Conservation (phyloP, 2,329 filamentous ascomycete genomes). For the Neodidymelliopsis sp. region DNA sequence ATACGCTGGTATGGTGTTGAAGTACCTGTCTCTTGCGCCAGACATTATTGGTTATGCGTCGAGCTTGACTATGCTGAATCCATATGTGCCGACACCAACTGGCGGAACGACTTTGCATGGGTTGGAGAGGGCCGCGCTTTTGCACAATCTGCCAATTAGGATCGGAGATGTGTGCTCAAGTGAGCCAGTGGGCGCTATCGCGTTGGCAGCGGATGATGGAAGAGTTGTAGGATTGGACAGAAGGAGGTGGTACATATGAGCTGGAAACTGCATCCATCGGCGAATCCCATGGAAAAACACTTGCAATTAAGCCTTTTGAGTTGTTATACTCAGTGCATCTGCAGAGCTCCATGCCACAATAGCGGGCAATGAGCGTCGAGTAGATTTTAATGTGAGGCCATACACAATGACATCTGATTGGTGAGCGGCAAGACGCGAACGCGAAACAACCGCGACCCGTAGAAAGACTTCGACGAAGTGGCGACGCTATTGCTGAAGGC, state of each 20-base stretch:
- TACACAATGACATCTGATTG: too few species aligned
- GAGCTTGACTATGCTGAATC: conserved; percentile 34
- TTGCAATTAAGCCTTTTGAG: too few species aligned
- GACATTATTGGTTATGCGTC: conserved; percentile 40
- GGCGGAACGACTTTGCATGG: conserved; percentile 38
- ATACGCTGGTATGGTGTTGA: conserved; percentile 36
- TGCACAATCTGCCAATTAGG: conserved; percentile 33
- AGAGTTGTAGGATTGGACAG: conserved; percentile 28
- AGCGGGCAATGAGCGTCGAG: too few species aligned
- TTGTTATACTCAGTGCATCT: too few species aligned
- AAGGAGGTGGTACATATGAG: conserved; percentile 33
- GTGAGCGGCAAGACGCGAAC: conserved; percentile 4
- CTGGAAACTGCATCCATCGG: not conserved
- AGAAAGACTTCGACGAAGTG: not conserved
- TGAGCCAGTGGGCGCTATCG: conserved; percentile 38
- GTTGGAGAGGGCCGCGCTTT: conserved; percentile 31
- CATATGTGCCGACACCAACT: conserved; percentile 34
- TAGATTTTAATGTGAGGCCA: too few species aligned
- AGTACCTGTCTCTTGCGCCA: conserved; percentile 38
- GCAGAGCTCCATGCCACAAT: too few species aligned
- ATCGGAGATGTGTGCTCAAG: conserved; percentile 41
- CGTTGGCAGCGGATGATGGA: conserved; percentile 32
- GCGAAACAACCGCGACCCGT: conserved; percentile 11
- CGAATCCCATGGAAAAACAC: too few species aligned
- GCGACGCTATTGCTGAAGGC: too few species aligned